Base-by-base conservation (phyloP, 2,329 filamentous ascomycete genomes). In the Sclerotinia minor region DNA sequence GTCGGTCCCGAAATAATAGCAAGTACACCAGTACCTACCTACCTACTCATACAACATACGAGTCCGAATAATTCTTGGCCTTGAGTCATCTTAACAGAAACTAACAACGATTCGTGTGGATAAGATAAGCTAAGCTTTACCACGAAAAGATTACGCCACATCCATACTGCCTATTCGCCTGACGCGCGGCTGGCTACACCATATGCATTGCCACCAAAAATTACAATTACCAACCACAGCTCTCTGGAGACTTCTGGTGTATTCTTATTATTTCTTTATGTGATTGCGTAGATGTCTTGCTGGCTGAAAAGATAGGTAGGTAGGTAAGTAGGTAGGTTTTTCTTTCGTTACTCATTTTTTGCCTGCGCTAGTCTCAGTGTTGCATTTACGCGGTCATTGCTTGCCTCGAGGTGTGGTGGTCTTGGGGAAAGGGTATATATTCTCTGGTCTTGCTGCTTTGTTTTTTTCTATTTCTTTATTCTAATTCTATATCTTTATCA, bases 171-270 rank as follows among this genome's bases (percentile, higher is more conserved):
- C 4, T 41, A 17, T 13, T 49, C 21, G 29, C 9, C 32, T 49
- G 49, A 67, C 65, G 57, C 65, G 65, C 57, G 65, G 65, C 57
- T 50, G 21, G 21, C 53, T 49, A 61, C 47, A 53, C 47, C 45
- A 61, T 2, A n/a, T n/a, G n/a, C n/a, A n/a, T n/a, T n/a, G n/a
- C n/a, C n/a, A n/a, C n/a, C n/a, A n/a, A n/a, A n/a, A 54, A 61
- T 35, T 26, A 44, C 57, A 54, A 61, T 45, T 26, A 53, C 57
- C 65, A 61, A 67, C 57, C 55, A 53, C n/a, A 49, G n/a, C 32
- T 60, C 54, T 66, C 44, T 7, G 24, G 32, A 29, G n/a, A 7
- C 13, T 64, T 66, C 64, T 59, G 32, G n/a, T 44, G 29, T n/a
- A n/a, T 60, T 66, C 32, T 29, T 38, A 24, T n/a, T 11, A 52